Evolutionary conservation across 805 yeast genomes (phyloP), one percentile per base, ranked within the genome.

Genomic region (Sugiyamaella chiloensis): DNA sequence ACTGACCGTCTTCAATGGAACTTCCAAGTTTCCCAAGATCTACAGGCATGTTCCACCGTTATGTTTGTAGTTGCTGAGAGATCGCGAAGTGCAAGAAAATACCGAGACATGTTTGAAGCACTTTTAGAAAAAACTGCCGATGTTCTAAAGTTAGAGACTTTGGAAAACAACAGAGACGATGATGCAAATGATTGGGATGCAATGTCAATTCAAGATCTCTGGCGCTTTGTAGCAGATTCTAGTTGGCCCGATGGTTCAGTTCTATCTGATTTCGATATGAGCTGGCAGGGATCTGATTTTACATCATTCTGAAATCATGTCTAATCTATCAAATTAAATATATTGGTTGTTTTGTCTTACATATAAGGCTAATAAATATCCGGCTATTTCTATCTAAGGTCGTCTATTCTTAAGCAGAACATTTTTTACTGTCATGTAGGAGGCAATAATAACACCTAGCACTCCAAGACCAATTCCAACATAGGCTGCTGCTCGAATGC

Each of bases 401-500:
- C 29, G 7, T 26, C 29, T 26, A 11, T 7, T 26, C 11, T 26
- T 26, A 7, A 8, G 29, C 9, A 26, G 7, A 8, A 26, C 9
- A 8, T 26, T 11, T 26, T 26, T 26, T 26, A 26, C 7, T 26
- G 11, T 11, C 9, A 26, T 8, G 11, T 26, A 26, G 7, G 29
- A 8, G 7, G 29, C 7, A 11, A 26, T 26, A 7, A 26, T 11
- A 8, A 69, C 66, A 0, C 82, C 85, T n/a, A 74, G 50, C 0
- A 73, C 80, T 1, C 83, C 76, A 7, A 81, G 61, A 0, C 89
- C 91, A 29, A 78, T 67, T 0, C 84, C 87, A 17, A 77, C 71
- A 54, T 81, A 81, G 43, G 73, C 59, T 0, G 85, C 85, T n/a
- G 74, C 73, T 44, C 86, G 63, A 56, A 80, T 78, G 16, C 83